These are phyloP conservation scores for Syncephalis fuscata DNA, from an alignment of 371 early-diverging fungal genomes.

Conservation along the genomic window DNA sequence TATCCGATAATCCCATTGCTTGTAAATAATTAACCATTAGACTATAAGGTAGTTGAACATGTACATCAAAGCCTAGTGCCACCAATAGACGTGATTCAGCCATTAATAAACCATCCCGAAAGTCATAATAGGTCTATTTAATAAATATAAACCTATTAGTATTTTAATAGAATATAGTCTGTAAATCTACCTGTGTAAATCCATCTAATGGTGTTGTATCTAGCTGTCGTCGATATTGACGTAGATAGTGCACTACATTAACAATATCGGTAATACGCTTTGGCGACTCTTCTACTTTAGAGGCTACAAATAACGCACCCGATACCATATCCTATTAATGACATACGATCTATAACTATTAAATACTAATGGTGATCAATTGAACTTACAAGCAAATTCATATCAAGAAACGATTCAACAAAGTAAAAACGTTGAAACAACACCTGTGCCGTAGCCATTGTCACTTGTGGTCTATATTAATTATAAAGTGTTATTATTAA, in stretches of 20 bases:
- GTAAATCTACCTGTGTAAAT: not conserved
- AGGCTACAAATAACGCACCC: constrained; percentile 75
- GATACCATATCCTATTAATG: constrained; percentile 51
- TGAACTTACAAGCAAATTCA: constrained; percentile 40
- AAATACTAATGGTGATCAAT: not conserved
- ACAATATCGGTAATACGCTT: constrained; percentile 57
- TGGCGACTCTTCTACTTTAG: constrained; percentile 80
- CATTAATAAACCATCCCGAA: constrained; percentile 55
- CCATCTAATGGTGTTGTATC: not conserved
- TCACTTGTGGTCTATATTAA: constrained; percentile 64
- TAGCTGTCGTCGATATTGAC: constrained; percentile 5
- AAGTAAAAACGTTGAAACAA: constrained; percentile 86
- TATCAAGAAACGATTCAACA: constrained; percentile 50
- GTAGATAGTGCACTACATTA: constrained; percentile 53
- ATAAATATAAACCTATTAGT: no score
- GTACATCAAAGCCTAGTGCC: constrained; percentile 83
- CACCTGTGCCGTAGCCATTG: constrained; percentile 91
- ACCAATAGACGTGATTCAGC: constrained; percentile 80
- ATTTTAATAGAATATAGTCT: not conserved
- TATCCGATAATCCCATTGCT: constrained; percentile 54
- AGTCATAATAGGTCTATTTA: constrained; percentile 43
- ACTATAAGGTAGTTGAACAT: constrained; percentile 87
- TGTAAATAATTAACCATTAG: constrained; percentile 85
- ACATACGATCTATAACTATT: not conserved
- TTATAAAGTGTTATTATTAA: not conserved